Conservation (phyloP, 2,329 filamentous ascomycete genomes). For the Monosporascus sp. region DNA sequence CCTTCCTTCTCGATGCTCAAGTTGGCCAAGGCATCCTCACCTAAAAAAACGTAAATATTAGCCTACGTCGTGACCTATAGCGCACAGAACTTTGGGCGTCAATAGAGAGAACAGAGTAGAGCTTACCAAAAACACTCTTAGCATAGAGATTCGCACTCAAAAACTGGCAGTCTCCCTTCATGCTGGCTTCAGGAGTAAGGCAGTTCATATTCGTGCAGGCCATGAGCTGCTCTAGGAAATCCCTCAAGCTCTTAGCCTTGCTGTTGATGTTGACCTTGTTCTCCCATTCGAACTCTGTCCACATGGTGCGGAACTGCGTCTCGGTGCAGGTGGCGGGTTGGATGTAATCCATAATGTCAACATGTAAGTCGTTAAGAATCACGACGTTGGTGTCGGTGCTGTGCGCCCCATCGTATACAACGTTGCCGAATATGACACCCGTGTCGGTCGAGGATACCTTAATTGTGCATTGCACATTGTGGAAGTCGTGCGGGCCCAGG, state of each 20-base stretch:
- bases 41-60: slow-evolving; percentile 42
- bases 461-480: slow-evolving; percentile 97
- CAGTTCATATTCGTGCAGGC: slow-evolving; percentile 98
- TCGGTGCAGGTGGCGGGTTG: slow-evolving; percentile 94
- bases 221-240: slow-evolving; percentile 93
- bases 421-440: slow-evolving; percentile 97
- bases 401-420: slow-evolving; percentile 91
- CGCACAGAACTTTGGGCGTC: not conserved
- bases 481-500: slow-evolving; percentile 89
- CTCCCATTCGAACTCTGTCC: slow-evolving; percentile 99
- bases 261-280: slow-evolving; percentile 99
- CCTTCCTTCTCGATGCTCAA: slow-evolving; percentile 97
- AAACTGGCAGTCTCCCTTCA: slow-evolving; percentile 98
- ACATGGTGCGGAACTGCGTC: slow-evolving; percentile 99
- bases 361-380: slow-evolving; percentile 95
- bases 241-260: slow-evolving; percentile 84
- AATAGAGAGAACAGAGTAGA: slow-evolving; percentile 18
- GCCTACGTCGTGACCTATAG: not conserved
- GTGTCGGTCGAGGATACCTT: slow-evolving; percentile 98
- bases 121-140: slow-evolving; percentile 92
- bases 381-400: slow-evolving; percentile 94
- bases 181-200: slow-evolving; percentile 88
- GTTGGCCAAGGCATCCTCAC: slow-evolving; percentile 96
- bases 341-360: slow-evolving; percentile 99
- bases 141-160: slow-evolving; percentile 95